Evolutionary conservation across 2,329 filamentous ascomycete genomes (phyloP), one percentile per base, ranked within the genome.

Genomic region (Rhinocladiella similis): DNA sequence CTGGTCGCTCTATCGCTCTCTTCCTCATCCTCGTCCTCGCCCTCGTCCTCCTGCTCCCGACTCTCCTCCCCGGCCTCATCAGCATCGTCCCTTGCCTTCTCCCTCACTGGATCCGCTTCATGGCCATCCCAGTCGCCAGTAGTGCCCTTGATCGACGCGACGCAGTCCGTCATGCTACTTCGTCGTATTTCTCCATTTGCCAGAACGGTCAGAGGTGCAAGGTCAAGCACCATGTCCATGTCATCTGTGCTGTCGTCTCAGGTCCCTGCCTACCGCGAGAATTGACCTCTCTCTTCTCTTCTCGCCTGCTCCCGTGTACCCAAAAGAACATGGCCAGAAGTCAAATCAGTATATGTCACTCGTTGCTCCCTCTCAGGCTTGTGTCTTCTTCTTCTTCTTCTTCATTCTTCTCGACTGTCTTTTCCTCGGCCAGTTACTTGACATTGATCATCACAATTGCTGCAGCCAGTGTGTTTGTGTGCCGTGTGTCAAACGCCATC

Each of bases 381-480:
- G 19, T 50, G 22, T 54, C 22, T 27, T 27, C 35, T 49, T 25
- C 36, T 47, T 45, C 1, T 20, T 39, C 29, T 49, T 20, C 38
- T 54, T 48, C 51, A 35, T 35, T 38, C 43, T 54, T 36, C 16
- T 48, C 29, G 52, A 49, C 52, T 48, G 47, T 48, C 39, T 45
- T 18, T 48, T 29, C 38, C 38, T 41, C n/a, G 10, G 29, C 29
- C 38, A 41, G 14, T 16, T 16, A 41, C 38, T 16, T 41, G 35
- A 41, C 38, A 46, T 46, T 46, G 22, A 22, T 46, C 43, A 46
- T n/a, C 22, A 14, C 12, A 7, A 10, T 16, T 14, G 10, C 18
- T 20, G 20, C 25, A 27, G 7, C 25, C 25, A 3, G 25, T 27
- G 25, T 27, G 25, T 27, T 27, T 41, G 19, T 46, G n/a, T 46